Evolutionary conservation across 495 filamentous ascomycete genomes (phyloP).

Genomic region (Penicillium arizonense): DNA sequence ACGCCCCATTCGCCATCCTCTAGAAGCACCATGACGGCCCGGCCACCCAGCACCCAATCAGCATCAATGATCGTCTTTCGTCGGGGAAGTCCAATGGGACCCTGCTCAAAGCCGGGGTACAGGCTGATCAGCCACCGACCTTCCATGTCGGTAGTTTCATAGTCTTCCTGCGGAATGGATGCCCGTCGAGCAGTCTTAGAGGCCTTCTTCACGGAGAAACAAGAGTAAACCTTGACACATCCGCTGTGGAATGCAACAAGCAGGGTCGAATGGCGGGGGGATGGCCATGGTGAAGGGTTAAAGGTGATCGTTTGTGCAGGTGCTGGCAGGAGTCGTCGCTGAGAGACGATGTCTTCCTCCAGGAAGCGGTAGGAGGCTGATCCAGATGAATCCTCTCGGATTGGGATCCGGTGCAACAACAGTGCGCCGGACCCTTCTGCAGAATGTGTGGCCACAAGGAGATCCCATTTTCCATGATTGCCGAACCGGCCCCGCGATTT

Average conservation of each 20-base stretch:
- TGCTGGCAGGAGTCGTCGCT: constrained; percentile 61
- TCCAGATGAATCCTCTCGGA: constrained; percentile 29
- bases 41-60: constrained; percentile 79
- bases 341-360: constrained; percentile 52
- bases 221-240: constrained; percentile 65
- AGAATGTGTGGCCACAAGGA: constrained; percentile 62
- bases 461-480: constrained; percentile 42
- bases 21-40: constrained; percentile 71
- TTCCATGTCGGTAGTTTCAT: constrained; percentile 34
- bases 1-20: constrained; percentile 91
- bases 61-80: constrained; percentile 81
- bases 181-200: constrained; percentile 25
- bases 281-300: constrained; percentile 62
- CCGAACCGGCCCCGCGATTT: constrained; percentile 28
- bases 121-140: constrained; percentile 66
- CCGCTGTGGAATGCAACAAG: constrained; percentile 66
- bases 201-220: constrained; percentile 31
- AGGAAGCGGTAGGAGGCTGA: constrained; percentile 30
- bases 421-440: constrained; percentile 64
- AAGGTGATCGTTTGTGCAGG: constrained; percentile 69
- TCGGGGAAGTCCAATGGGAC: constrained; percentile 33
- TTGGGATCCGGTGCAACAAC: constrained; percentile 52
- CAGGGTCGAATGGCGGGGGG: constrained; percentile 58
- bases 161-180: constrained; percentile 27
- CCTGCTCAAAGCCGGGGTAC: constrained; percentile 61